A percentile compares a stretch with the other conserved stretches of the same genome.
These are phyloP conservation scores for Sistotremastrum suecicum DNA, from an alignment of 768 basidiomycete species.

Conservation along the genomic window DNA sequence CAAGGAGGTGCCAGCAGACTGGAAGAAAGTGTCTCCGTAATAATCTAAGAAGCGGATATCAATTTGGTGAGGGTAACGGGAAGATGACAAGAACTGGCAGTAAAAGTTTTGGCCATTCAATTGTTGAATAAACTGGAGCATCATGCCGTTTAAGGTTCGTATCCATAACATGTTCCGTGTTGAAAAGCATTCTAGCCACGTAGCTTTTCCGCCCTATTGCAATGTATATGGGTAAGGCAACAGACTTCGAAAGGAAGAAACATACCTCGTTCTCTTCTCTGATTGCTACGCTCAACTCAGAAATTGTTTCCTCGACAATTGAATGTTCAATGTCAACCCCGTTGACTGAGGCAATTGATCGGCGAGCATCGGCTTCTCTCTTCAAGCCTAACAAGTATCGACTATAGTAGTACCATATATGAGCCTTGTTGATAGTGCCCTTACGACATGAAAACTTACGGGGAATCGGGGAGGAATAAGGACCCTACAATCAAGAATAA, in stretches of 20 bases:
- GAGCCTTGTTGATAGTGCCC: no score
- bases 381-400: slow-evolving; percentile 57
- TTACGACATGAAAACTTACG: slow-evolving; percentile 27
- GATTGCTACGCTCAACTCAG: slow-evolving; percentile 53
- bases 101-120: slow-evolving; percentile 74
- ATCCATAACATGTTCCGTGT: slow-evolving; percentile 54
- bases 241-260: neutral
- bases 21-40: slow-evolving; percentile 71
- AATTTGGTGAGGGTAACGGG: neutral
- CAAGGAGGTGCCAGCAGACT: slow-evolving; percentile 56
- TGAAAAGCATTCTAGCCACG: slow-evolving; percentile 70
- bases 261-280: slow-evolving; percentile 47
- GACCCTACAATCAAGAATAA: slow-evolving; percentile 51
- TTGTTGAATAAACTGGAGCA: slow-evolving; percentile 72
- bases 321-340: slow-evolving; percentile 42
- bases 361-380: slow-evolving; percentile 37
- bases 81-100: slow-evolving; percentile 27
- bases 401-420: slow-evolving; percentile 17
- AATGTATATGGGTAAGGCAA: neutral
- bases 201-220: slow-evolving; percentile 48
- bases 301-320: slow-evolving; percentile 43
- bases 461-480: slow-evolving; percentile 68
- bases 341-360: slow-evolving; percentile 54
- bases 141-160: slow-evolving; percentile 68
- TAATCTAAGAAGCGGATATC: slow-evolving; percentile 35